Base-by-base conservation (phyloP, 352 stramenopile species). In the Phytophthora litchii region DNA sequence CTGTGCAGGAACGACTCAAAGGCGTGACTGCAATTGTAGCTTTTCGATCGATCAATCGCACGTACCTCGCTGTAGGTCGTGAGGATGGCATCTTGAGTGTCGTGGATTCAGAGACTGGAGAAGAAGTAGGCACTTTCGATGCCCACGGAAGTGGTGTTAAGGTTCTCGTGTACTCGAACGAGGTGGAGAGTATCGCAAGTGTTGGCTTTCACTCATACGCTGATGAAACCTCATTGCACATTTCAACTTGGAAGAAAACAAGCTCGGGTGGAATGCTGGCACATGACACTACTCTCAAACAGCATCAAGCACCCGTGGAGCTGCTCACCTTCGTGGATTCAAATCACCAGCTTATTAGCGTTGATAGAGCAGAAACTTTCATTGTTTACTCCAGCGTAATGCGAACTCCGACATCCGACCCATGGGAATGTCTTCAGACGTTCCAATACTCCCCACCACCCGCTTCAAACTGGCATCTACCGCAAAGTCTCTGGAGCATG, bases 211-310 rank as follows among this genome's bases (percentile, higher is more conserved):
- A 86, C 38, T 84, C 80, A 19, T 90, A 87, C 51, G 70, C 79
- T 5, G 83, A 92, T 45, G 80, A 92, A 25, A 82, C 78, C 3
- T 85, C 78, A 32, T 52, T 79, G 38, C 69, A 90, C 41, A 75
- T 92, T 19, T 59, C 77, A 21, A 75, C 85, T 13, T 76, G 74
- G 74, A 76, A 72, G 41, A 77, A 78, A 14, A 67, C 67, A 8
- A 65, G 70, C 32, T 59, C 63, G 9, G 60, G 48, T 7, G 57
- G 59, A 32, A 58, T 67, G 31, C 29, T 83, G 43, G 20, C 45
- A 14, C 59, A 64, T 7, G 75, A 84, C 17, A 59, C 73, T 0
- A 71, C 57, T 21, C 66, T 85, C 19, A 74, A 46, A 38, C 63
- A 70, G 14, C 72, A 82, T 31, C 35, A 67, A 14, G 61, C 72